phyloP scores from a whole-genome alignment of 1,284 basidiomycete species.

The Apiotrichum domesticum region DNA sequence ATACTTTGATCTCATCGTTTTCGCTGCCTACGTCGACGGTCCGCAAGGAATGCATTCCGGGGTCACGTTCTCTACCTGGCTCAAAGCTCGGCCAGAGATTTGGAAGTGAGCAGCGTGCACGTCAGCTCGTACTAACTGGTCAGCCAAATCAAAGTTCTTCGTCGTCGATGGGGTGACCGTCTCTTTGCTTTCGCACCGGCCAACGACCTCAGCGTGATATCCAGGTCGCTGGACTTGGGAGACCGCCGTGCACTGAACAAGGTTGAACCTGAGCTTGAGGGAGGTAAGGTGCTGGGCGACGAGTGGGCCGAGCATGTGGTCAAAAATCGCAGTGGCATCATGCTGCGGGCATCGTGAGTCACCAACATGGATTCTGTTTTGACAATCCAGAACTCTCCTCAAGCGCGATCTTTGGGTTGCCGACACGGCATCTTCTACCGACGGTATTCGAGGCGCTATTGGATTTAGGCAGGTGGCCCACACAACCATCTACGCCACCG shows the following conservation, averaged over 20 bases:
- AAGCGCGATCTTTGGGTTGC: constrained; percentile 88
- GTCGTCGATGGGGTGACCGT: constrained; percentile 66
- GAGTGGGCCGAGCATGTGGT: constrained; percentile 92
- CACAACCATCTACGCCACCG: constrained; percentile 75
- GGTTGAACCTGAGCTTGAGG: constrained; percentile 56
- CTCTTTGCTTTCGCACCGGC: constrained; percentile 83
- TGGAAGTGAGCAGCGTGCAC: constrained; percentile 64
- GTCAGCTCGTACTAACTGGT: neutral
- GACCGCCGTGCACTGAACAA: constrained; percentile 7
- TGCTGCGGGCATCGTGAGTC: constrained; percentile 72
- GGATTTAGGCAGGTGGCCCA: constrained; percentile 85
- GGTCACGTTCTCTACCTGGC: constrained; percentile 77
- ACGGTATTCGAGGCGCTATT: constrained; percentile 79
- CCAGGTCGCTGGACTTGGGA: constrained; percentile 36
- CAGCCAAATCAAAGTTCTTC: constrained; percentile 78
- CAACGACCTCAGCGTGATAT: constrained; percentile 63
- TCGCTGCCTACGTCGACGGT: constrained; percentile 81
- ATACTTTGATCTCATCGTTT: constrained; percentile 89
- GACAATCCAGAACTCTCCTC: constrained; percentile 19
- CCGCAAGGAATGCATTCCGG: constrained; percentile 58
- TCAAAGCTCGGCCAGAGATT: constrained; percentile 83
- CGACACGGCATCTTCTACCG: constrained; percentile 57
- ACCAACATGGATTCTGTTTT: neutral
- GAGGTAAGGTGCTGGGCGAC: constrained; percentile 80
- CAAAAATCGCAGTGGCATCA: constrained; percentile 88